Percentiles rank a stretch among this genome's conserved stretches.
Conservation (phyloP, 495 filamentous ascomycete genomes). For the Echria macrotheca region DNA sequence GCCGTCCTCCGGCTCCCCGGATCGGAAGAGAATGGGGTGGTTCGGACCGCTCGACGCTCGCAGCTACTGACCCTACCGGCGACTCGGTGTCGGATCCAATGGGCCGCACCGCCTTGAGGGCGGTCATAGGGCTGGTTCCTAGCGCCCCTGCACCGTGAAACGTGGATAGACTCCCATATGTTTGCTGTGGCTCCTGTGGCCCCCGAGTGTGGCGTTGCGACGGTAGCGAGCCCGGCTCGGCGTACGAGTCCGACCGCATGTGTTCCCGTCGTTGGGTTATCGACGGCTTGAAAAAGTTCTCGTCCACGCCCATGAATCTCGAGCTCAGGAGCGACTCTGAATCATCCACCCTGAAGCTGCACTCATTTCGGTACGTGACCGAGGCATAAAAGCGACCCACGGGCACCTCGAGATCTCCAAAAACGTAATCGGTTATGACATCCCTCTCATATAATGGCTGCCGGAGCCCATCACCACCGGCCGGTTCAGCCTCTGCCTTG, state of each 20-base stretch:
- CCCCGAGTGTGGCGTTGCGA: conserved; percentile 42
- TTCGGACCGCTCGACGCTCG: conserved; percentile 39
- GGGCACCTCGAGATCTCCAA: conserved; percentile 77
- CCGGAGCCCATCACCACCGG: conserved; percentile 59
- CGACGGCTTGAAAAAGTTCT: conserved; percentile 77
- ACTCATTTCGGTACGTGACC: conserved; percentile 79
- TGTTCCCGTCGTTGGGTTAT: conserved; percentile 38
- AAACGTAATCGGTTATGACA: conserved; percentile 68
- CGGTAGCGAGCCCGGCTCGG: conserved; percentile 73
- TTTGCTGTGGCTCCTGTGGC: conserved; percentile 62
- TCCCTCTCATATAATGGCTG: conserved; percentile 65
- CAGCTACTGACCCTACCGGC: conserved; percentile 56
- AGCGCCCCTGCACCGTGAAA: conserved; percentile 76
- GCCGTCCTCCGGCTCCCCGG: conserved; percentile 25
- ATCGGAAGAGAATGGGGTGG: conserved; percentile 42
- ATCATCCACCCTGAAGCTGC: conserved; percentile 86
- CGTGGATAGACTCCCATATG: conserved; percentile 89
- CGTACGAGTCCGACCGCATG: conserved; percentile 32
- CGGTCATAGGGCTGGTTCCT: conserved; percentile 81
- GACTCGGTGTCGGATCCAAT: conserved; percentile 56
- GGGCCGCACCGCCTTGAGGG: conserved; percentile 62
- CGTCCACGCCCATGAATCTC: conserved; percentile 82
- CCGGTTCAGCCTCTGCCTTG: conserved; percentile 47
- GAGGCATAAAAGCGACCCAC: conserved; percentile 76
- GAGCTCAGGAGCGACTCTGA: conserved; percentile 87